These are phyloP conservation scores for Fraxinus baroniana DNA, from an alignment of 305 asterid genomes.

Conservation along the genomic window DNA sequence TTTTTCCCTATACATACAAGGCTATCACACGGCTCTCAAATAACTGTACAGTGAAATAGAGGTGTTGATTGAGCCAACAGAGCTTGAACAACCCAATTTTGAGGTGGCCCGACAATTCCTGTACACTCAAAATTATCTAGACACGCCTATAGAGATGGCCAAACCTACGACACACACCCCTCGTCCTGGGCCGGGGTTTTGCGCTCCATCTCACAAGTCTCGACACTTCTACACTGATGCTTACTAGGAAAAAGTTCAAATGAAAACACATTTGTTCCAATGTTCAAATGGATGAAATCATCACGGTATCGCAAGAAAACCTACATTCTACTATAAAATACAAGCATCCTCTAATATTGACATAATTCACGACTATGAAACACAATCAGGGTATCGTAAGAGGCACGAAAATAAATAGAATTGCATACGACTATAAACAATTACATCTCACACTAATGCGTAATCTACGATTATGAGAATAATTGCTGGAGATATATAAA, in stretches of 20 bases:
- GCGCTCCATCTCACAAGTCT: background rate
- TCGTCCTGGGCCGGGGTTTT: background rate
- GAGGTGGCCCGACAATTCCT: background rate
- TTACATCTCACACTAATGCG: background rate
- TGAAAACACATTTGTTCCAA: background rate
- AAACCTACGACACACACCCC: background rate
- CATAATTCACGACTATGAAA: background rate
- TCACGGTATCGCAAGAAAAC: background rate
- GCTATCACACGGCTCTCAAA: background rate
- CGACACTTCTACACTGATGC: background rate
- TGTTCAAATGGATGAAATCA: background rate
- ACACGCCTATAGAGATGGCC: background rate
- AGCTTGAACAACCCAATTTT: background rate
- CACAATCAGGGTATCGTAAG: background rate
- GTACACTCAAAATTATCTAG: background rate
- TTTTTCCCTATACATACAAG: background rate
- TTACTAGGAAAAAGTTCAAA: background rate
- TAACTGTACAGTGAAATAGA: background rate
- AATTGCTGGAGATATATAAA: background rate
- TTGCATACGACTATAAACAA: background rate
- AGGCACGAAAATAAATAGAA: background rate
- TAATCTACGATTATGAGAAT: background rate
- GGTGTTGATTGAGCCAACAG: background rate
- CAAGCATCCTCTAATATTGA: background rate
- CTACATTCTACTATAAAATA: background rate